Evolutionary conservation across 116 monocot species (phyloP), one percentile per base, ranked within the genome.

Genomic region (Thalassia testudinum): DNA sequence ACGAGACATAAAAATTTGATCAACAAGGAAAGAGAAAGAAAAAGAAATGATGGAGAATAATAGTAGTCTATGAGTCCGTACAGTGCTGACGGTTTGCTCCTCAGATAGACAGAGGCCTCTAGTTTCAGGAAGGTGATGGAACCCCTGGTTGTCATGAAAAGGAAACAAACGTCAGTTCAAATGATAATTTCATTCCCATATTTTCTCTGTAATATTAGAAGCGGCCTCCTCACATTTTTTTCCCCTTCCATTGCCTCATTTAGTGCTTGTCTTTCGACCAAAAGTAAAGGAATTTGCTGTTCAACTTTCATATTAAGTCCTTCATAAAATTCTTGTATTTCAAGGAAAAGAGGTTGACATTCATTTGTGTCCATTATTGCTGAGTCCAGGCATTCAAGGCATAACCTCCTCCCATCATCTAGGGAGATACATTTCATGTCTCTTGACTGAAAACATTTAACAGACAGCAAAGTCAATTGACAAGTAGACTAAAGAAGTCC

Each of bases 61-160:
- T 2, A 29, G 27, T 51, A 23, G 30, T 3, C 3, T 10, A 34
- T 5, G 30, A 34, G 19, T 54, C 34, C 70, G 58, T 72, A 91
- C 91, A 47, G 82, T 76, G 66, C 91, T 81, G 52, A 91, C 76
- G 47, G 63, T 91, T 58, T 85, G 79, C 63, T 82, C 82, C 64
- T 91, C 86, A 26, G 91, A 78, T 12, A 91, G 69, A 54, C 91
- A 91, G 47, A 91, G 73, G 45, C 91, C 91, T 82, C 86, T 75
- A 0, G 86, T 91, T 59, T 91, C 91, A 28, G 82, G 76, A 24
- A 85, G 58, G 37, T 79, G 82, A 49, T 75, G 75, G 61, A 76
- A 72, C 38, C 75, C 91, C 85, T 91, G 57, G 25, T 26, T 44
- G 17, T 13, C 17, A 29, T 47, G 52, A 56, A 47, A 27, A n/a